phyloP scores from a whole-genome alignment of 2,329 filamentous ascomycete genomes.

The Trichoderma afroharzianum region DNA sequence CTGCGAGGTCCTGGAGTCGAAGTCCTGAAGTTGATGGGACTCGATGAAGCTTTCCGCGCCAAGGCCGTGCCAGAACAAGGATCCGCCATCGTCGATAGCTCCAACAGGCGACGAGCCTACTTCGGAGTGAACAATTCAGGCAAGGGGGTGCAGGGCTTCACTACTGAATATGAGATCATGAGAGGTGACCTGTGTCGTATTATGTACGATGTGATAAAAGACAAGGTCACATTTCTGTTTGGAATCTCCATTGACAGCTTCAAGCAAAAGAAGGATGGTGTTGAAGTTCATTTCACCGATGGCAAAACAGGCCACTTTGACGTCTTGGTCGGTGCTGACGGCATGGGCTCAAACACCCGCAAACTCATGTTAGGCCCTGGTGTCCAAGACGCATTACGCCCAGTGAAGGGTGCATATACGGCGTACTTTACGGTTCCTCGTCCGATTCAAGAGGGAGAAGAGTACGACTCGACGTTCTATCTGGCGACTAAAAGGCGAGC shows the following conservation, averaged over 20 bases:
- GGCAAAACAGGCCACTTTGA: constrained; percentile 19
- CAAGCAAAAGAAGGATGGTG: constrained; percentile 21
- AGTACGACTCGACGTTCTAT: constrained; percentile 27
- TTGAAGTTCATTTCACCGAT: constrained; percentile 19
- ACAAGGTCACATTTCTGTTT: constrained; percentile 30
- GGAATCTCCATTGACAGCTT: constrained; percentile 28
- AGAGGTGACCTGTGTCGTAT: constrained; percentile 47
- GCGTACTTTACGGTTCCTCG: constrained; percentile 39
- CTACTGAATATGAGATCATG: constrained; percentile 53
- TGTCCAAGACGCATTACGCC: constrained; percentile 1
- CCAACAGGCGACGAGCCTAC: constrained; percentile 35
- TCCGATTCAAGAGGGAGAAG: neutral
- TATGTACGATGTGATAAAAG: constrained; percentile 35
- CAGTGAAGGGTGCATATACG: constrained; percentile 25
- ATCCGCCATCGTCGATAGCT: constrained; percentile 42
- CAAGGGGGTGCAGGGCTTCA: constrained; percentile 30
- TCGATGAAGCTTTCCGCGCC: constrained; percentile 33
- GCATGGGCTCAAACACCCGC: constrained; percentile 19
- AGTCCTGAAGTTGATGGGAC: constrained; percentile 38
- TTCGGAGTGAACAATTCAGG: constrained; percentile 25
- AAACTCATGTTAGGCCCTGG: constrained; percentile 12
- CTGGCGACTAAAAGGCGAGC: constrained; percentile 34
- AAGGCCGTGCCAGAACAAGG: constrained; percentile 46
- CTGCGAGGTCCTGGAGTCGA: constrained; percentile 41
- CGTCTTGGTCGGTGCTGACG: constrained; percentile 22